These are phyloP conservation scores for Thielaviopsis musarum DNA, from an alignment of 2,329 filamentous ascomycete genomes.

Conservation along the genomic window DNA sequence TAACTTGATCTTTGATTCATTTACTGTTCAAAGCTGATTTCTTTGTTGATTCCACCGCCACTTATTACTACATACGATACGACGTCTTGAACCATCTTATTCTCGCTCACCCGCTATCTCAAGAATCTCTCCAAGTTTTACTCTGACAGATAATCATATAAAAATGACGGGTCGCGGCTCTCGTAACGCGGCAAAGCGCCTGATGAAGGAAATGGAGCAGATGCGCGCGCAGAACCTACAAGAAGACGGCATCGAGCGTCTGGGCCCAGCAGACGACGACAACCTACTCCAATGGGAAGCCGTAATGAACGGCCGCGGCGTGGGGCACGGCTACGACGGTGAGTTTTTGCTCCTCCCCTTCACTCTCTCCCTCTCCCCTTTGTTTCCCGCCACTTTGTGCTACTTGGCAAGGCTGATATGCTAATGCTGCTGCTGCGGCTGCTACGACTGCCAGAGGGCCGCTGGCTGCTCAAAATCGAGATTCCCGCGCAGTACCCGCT, in stretches of 20 bases:
- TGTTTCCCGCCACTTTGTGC: background rate
- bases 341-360: constrained; percentile 16
- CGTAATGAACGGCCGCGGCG: constrained; percentile 40
- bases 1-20: too few species aligned
- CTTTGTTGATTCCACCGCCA: too few species aligned
- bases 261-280: constrained; percentile 36
- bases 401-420: background rate
- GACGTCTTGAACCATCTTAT: too few species aligned
- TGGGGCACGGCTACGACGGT: constrained; percentile 42
- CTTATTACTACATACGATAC: too few species aligned
- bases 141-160: too few species aligned
- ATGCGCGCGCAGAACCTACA: constrained; percentile 23
- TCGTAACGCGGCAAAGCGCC: constrained; percentile 32
- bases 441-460: constrained; percentile 37
- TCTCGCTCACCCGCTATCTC: too few species aligned
- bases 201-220: constrained; percentile 39
- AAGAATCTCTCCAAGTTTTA: too few species aligned
- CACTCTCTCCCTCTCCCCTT: background rate
- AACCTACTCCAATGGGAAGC: constrained; percentile 42
- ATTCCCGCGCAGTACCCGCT: constrained; percentile 69
- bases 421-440: background rate
- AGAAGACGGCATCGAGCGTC: constrained; percentile 38
- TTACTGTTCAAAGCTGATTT: too few species aligned
- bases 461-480: constrained; percentile 65
- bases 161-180: constrained; percentile 29